Percentiles rank a stretch among this genome's conserved stretches.
phyloP scores from a whole-genome alignment of 768 basidiomycete species.

The Lentinula sp. region DNA sequence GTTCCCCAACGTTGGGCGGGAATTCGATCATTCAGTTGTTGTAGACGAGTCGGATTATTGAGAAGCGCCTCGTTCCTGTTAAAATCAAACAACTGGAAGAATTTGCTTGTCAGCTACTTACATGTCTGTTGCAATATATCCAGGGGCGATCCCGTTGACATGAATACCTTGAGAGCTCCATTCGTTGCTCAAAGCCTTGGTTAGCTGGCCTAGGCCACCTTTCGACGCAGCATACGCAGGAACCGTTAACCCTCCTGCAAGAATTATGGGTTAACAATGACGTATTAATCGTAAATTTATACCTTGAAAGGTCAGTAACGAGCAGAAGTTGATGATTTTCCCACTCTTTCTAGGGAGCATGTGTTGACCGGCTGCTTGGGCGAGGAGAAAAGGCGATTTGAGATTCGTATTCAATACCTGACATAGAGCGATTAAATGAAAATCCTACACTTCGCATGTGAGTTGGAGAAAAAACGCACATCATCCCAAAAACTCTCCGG shows the following conservation, averaged over 20 bases:
- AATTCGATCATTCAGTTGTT: slow-evolving; percentile 71
- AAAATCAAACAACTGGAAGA: neutral
- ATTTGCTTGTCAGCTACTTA: slow-evolving; percentile 24
- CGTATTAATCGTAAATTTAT: slow-evolving; percentile 21
- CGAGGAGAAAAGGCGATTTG: slow-evolving; percentile 80
- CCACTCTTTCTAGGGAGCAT: slow-evolving; percentile 70
- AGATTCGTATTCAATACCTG: slow-evolving; percentile 86
- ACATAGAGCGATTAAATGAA: neutral
- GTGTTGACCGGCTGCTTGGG: slow-evolving; percentile 82
- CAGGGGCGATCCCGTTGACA: slow-evolving; percentile 85
- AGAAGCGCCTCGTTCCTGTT: slow-evolving; percentile 29
- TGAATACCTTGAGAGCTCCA: slow-evolving; percentile 87
- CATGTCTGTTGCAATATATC: slow-evolving; percentile 90
- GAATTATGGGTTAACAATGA: neutral
- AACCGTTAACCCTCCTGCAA: slow-evolving; percentile 51
- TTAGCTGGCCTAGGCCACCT: slow-evolving; percentile 78
- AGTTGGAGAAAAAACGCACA: slow-evolving; percentile 26
- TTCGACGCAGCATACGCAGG: slow-evolving; percentile 93
- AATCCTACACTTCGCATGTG: neutral
- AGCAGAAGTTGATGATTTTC: slow-evolving; percentile 72
- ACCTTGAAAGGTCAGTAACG: slow-evolving; percentile 56
- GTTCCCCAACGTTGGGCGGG: slow-evolving; percentile 68
- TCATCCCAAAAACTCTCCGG: slow-evolving; percentile 66
- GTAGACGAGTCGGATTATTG: slow-evolving; percentile 53
- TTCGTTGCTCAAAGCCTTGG: slow-evolving; percentile 89